These are phyloP conservation scores for Diospyros lotus DNA, from an alignment of 148 eudicot genomes.

Conservation along the genomic window DNA sequence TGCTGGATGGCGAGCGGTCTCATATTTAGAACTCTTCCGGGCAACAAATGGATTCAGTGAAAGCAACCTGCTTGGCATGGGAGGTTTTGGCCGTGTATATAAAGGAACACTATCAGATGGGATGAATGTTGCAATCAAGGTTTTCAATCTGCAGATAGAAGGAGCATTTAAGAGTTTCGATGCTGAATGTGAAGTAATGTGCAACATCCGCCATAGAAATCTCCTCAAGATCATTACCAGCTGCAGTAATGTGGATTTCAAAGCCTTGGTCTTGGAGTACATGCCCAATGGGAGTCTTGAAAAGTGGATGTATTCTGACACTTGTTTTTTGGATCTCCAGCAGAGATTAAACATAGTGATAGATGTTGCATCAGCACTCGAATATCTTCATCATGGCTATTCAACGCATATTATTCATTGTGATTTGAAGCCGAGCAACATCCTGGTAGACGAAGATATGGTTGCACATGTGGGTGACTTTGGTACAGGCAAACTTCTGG, in stretches of 20 bases:
- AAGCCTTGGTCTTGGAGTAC: background rate
- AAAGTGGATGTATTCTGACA: background rate
- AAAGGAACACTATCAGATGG: background rate
- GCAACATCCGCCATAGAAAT: background rate
- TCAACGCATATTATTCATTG: background rate
- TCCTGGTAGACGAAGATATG: constrained; percentile 1
- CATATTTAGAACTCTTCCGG: background rate
- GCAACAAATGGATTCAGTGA: background rate
- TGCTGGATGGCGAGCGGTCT: background rate
- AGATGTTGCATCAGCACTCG: background rate
- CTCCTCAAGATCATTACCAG: background rate
- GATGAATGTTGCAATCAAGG: background rate
- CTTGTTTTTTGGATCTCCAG: background rate
- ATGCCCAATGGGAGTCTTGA: constrained; percentile 11
- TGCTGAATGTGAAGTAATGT: background rate
- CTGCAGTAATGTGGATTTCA: background rate
- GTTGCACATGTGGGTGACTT: constrained; percentile 3
- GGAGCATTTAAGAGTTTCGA: constrained; percentile 3
- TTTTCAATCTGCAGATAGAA: background rate
- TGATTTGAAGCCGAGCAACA: constrained; percentile 1
- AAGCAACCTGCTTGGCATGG: background rate
- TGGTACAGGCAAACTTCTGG: background rate
- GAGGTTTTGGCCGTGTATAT: background rate
- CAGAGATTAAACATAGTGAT: background rate
- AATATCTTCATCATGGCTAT: constrained; percentile 2